These are phyloP conservation scores for Diplocarpon rosae DNA, from an alignment of 2,329 filamentous ascomycete genomes.

Conservation along the genomic window DNA sequence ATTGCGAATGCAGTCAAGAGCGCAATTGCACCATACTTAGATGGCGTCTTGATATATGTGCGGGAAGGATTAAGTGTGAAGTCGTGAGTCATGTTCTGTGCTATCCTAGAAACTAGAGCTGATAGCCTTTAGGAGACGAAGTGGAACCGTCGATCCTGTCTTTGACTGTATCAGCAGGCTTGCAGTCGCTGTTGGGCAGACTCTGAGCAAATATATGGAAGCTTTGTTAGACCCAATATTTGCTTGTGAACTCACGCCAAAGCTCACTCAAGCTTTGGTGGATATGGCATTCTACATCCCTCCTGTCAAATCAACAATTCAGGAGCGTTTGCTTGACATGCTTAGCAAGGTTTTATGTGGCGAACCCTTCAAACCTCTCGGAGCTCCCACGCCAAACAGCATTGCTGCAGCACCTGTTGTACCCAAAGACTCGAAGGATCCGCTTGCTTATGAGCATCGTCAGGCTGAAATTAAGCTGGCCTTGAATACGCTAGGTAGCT, in stretches of 20 bases:
- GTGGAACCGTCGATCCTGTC: slow-evolving; percentile 55
- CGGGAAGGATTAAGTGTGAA: slow-evolving; percentile 79
- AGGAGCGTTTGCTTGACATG: slow-evolving; percentile 88
- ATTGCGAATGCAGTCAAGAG: slow-evolving; percentile 95
- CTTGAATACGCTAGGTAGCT: slow-evolving; percentile 91
- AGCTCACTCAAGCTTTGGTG: slow-evolving; percentile 86
- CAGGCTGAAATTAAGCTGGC: slow-evolving; percentile 87
- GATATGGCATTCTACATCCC: slow-evolving; percentile 99
- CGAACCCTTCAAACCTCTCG: slow-evolving; percentile 82
- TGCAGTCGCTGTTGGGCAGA: slow-evolving; percentile 88
- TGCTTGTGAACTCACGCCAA: slow-evolving; percentile 86
- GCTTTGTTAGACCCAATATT: slow-evolving; percentile 92
- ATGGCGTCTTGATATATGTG: slow-evolving; percentile 88
- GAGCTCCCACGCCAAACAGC: slow-evolving; percentile 76
- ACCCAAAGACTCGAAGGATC: slow-evolving; percentile 77
- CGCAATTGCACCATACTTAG: slow-evolving; percentile 87
- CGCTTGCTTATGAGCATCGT: slow-evolving; percentile 65
- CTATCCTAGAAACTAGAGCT: slow-evolving; percentile 13
- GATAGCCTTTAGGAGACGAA: slow-evolving; percentile 30
- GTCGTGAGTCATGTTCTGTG: slow-evolving; percentile 36
- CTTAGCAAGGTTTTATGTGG: slow-evolving; percentile 88
- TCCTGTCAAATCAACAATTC: slow-evolving; percentile 83
- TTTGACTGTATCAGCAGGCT: slow-evolving; percentile 98
- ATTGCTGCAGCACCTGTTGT: slow-evolving; percentile 72
- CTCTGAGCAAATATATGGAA: slow-evolving; percentile 97